Percentiles rank a stretch among this genome's conserved stretches.
Conservation (phyloP, 1,139 yeast species). For the Scheffersomyces illinoinensis region DNA sequence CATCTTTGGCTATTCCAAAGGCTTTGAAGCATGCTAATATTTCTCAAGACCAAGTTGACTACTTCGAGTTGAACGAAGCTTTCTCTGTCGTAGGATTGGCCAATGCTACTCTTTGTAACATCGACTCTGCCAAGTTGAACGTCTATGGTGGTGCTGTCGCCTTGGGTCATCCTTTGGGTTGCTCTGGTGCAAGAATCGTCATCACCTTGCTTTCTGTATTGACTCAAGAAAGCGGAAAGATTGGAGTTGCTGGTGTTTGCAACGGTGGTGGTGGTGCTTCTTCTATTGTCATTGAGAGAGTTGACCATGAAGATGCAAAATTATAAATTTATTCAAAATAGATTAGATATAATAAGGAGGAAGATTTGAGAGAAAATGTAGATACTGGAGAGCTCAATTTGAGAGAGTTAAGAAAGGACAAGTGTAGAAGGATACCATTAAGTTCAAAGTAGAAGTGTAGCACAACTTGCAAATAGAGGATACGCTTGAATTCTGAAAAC, state of each 20-base stretch:
- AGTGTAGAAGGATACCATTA: too few relatives aligned
- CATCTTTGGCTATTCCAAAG: slow-evolving; percentile 91
- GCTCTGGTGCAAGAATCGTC: slow-evolving; percentile 94
- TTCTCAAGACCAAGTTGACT: slow-evolving; percentile 59
- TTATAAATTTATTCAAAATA: slow-evolving; percentile 13
- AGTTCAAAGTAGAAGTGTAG: not conserved
- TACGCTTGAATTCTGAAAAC: not conserved
- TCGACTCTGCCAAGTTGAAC: slow-evolving; percentile 73
- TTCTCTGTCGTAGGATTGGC: slow-evolving; percentile 95
- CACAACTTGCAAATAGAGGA: not conserved
- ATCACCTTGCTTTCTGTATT: slow-evolving; percentile 80
- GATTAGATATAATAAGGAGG: not conserved
- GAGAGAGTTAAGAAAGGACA: not conserved
- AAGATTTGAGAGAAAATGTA: not conserved
- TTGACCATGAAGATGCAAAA: slow-evolving; percentile 20
- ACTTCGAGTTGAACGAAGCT: slow-evolving; percentile 94
- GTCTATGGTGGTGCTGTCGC: slow-evolving; percentile 99
- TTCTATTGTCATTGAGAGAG: slow-evolving; percentile 68
- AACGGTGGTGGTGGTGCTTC: slow-evolving; percentile 99
- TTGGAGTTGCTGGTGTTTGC: slow-evolving; percentile 94
- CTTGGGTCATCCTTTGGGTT: slow-evolving; percentile 94
- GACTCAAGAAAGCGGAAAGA: slow-evolving; percentile 79
- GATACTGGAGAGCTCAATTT: too few relatives aligned
- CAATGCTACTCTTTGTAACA: slow-evolving; percentile 70
- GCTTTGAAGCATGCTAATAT: slow-evolving; percentile 87